Evolutionary conservation across 768 basidiomycete genomes (phyloP).

Genomic region (Lactarius sanguifluus): DNA sequence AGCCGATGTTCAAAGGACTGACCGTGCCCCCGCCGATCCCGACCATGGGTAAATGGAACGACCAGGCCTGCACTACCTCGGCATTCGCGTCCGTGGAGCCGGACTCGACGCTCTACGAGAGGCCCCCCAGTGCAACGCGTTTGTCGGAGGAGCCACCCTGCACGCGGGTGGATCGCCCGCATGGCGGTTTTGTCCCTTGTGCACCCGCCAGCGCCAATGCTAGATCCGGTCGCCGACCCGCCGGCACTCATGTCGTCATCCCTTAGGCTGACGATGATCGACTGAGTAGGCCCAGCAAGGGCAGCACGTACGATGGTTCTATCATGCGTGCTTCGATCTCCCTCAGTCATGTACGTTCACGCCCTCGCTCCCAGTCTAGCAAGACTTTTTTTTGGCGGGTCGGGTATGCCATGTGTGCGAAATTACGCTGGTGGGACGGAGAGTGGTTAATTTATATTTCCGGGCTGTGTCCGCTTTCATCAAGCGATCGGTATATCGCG

Average conservation of each 20-base stretch:
- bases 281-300: conserved; percentile 2
- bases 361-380: background rate
- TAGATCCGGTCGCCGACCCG: conserved; percentile 14
- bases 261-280: background rate
- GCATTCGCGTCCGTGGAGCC: no score
- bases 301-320: background rate
- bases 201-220: background rate
- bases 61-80: no score
- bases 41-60: background rate
- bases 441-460: background rate
- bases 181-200: background rate
- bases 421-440: background rate
- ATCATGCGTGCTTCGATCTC: background rate
- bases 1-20: background rate
- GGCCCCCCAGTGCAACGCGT: no score
- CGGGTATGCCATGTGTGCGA: conserved; percentile 45
- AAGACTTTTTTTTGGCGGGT: conserved; percentile 30
- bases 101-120: background rate
- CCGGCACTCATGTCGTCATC: background rate
- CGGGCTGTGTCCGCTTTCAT: no score
- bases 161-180: background rate
- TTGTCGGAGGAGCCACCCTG: background rate
- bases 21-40: background rate
- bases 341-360: conserved; percentile 4
- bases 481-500: no score